phyloP scores from a whole-genome alignment of 768 basidiomycete genomes.

The Lactifluus volemus region DNA sequence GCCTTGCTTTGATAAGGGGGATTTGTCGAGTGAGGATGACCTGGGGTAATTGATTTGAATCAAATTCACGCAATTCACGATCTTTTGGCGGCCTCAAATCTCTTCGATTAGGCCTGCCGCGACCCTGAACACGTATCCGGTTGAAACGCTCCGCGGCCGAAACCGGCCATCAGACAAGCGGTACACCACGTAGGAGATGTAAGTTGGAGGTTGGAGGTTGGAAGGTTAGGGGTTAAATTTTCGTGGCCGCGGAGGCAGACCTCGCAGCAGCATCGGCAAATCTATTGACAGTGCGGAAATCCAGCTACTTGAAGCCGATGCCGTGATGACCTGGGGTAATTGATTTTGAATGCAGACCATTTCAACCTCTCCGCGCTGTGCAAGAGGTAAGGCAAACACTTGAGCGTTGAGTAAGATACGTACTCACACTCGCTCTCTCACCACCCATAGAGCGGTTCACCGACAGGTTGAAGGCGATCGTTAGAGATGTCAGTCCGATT shows the following conservation, averaged over 20 bases:
- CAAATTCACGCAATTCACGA: background rate
- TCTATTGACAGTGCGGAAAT: background rate
- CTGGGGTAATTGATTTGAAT: conserved; percentile 19
- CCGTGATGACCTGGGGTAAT: conserved; percentile 10
- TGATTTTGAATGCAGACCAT: conserved; percentile 9
- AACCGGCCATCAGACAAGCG: background rate
- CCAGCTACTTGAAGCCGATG: background rate
- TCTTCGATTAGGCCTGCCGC: too few relatives aligned
- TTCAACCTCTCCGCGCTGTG: conserved; percentile 10
- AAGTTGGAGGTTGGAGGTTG: background rate
- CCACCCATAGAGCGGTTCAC: background rate
- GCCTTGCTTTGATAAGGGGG: background rate
- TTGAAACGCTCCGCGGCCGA: too few relatives aligned
- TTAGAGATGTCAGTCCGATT: background rate
- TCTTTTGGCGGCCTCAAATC: too few relatives aligned
- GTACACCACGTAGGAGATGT: background rate
- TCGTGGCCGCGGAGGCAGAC: background rate
- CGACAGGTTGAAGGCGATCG: conserved; percentile 11
- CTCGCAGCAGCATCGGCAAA: background rate
- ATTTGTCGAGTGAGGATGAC: background rate
- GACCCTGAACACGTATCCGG: too few relatives aligned
- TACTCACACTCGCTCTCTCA: conserved; percentile 6
- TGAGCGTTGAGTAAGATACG: background rate
- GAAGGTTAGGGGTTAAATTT: background rate
- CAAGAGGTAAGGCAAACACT: background rate